Evolutionary conservation across 495 filamentous ascomycete species (phyloP).

Genomic region (Cairneyella variabilis): DNA sequence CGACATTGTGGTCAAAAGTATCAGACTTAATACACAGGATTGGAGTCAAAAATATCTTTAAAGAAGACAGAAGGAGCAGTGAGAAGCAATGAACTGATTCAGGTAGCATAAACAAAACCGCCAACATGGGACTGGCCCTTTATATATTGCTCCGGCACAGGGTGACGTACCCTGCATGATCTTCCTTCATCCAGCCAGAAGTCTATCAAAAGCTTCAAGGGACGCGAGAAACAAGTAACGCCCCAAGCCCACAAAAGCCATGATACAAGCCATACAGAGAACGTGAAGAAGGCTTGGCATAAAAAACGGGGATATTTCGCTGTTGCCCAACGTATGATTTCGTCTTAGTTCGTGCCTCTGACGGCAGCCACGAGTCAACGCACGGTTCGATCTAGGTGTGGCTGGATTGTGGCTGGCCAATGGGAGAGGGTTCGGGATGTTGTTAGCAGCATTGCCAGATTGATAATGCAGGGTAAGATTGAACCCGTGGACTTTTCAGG

Average conservation of each 20-base stretch:
- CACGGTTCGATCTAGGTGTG: no score
- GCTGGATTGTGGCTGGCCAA: slow-evolving; percentile 7
- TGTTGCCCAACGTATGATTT: slow-evolving; percentile 1
- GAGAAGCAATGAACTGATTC: background rate
- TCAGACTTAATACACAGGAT: background rate
- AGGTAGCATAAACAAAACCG: background rate
- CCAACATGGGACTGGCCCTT: background rate
- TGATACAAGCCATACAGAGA: background rate
- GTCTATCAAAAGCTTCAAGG: slow-evolving; percentile 23
- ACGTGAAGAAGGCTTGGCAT: background rate
- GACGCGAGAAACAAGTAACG: no score
- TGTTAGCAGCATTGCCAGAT: background rate
- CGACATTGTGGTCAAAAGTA: slow-evolving; percentile 1
- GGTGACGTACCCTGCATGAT: no score
- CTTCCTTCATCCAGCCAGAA: no score
- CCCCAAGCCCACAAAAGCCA: background rate
- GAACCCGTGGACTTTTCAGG: no score
- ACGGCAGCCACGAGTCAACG: background rate
- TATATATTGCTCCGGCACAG: slow-evolving; percentile 8
- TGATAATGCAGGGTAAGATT: background rate
- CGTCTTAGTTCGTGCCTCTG: background rate
- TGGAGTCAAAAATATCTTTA: background rate
- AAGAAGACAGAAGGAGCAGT: background rate
- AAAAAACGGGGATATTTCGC: background rate
- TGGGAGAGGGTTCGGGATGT: background rate